These are phyloP conservation scores for Exserohilum turcica DNA, from an alignment of 2,329 filamentous ascomycete genomes.

Conservation along the genomic window DNA sequence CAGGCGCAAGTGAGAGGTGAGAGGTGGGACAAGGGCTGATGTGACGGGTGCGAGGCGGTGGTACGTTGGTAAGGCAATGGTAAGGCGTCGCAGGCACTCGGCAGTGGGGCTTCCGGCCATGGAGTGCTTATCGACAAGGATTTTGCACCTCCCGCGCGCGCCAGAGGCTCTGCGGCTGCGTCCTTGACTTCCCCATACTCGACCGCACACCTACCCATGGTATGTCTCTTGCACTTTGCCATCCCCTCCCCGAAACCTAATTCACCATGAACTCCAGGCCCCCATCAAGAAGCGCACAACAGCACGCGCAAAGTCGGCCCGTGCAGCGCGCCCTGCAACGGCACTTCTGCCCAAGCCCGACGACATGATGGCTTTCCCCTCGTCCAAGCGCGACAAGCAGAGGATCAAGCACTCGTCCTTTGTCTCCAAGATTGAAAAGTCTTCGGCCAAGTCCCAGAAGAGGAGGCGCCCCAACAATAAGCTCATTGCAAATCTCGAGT, in stretches of 20 bases:
- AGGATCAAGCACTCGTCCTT: constrained; percentile 81
- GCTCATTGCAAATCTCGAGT: constrained; percentile 74
- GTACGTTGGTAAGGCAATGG: neutral
- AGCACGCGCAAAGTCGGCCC: constrained; percentile 41
- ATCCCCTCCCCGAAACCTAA: neutral
- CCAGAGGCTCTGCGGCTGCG: neutral
- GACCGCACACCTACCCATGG: constrained; percentile 18
- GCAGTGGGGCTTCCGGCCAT: neutral
- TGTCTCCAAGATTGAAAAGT: constrained; percentile 74
- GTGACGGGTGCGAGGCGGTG: neutral
- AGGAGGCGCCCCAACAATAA: constrained; percentile 75
- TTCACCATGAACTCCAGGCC: constrained; percentile 27
- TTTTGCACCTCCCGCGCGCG: constrained; percentile 2
- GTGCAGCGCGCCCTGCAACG: constrained; percentile 27
- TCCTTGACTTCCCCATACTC: neutral
- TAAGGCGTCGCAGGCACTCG: neutral
- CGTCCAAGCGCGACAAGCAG: constrained; percentile 82
- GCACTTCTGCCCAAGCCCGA: constrained; percentile 29
- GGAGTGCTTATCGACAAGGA: constrained; percentile 19
- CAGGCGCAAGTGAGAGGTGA: too few species aligned
- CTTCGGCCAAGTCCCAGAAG: constrained; percentile 61
- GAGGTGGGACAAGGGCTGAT: neutral
- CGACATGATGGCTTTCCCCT: constrained; percentile 60
- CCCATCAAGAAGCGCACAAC: constrained; percentile 47
- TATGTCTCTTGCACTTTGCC: constrained; percentile 3